Evolutionary conservation across 805 yeast genomes (phyloP), one percentile per base, ranked within the genome.

Genomic region (Sugiyamaella floridensis): DNA sequence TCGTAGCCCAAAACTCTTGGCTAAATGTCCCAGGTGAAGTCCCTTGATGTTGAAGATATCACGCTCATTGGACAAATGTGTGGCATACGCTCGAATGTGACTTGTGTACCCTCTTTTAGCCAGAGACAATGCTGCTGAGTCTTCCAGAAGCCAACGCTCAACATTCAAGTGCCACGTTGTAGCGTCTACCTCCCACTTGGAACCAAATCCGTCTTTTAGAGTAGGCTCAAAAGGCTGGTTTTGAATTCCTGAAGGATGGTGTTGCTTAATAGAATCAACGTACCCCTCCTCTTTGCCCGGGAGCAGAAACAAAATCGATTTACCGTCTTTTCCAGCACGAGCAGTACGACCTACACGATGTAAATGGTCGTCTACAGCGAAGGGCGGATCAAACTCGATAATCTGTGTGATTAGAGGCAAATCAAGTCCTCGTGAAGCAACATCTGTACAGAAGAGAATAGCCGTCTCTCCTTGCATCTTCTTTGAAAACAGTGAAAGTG

Each of bases 321-420:
- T 76, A 67, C 99, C 99, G 41, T 73, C 69, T 45, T 82, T 78
- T 57, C 99, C 99, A n/a, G 95, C 96, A 72, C 99, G 83, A 8
- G 99, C 99, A 11, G 98, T 89, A 73, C 99, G 82, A 50, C 99
- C 99, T 52, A 90, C 87, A 69, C 99, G 79, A 69, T 93, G 99
- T 54, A 93, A 73, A 75, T 93, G 99, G 66, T 93, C 99, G 57
- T 89, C 97, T 4, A 89, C 76, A 1, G 93, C 79, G 64, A 92
- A 90, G 4, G 99, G 97, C 2, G 99, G 97, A 66, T 93, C 99
- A 61, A 83, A 85, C 67, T 93, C 99, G 16, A 93, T 76, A 32
- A 93, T 96, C 47, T 84, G 80, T 45, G 93, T 80, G 54, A 93
- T 88, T 48, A 81, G 77, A 1, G 97, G 96, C 52, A 93, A 72